These are phyloP conservation scores for Trypanosoma conorhini DNA, from an alignment of 208 protist species.

Conservation along the genomic window DNA sequence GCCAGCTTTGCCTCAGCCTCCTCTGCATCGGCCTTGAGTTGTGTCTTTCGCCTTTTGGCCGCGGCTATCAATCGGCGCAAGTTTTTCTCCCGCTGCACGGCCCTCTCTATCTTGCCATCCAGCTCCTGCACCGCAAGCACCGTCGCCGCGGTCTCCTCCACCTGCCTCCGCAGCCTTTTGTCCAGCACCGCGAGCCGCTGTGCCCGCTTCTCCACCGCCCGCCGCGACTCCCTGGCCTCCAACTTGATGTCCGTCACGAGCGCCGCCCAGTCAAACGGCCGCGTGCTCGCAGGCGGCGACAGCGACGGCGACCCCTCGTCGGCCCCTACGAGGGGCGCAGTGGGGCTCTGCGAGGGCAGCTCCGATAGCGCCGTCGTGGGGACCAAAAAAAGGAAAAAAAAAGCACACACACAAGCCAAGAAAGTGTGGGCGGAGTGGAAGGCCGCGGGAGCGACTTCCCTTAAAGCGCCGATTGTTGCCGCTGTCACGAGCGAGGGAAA, in stretches of 20 bases:
- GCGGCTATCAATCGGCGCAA: constrained; percentile 2
- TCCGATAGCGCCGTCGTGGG: constrained; percentile 1
- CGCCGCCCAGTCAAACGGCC: neutral
- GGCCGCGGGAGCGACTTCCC: neutral
- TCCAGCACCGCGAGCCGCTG: neutral
- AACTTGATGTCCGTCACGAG: constrained; percentile 6
- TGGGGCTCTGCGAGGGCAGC: neutral
- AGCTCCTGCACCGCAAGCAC: constrained; percentile 3
- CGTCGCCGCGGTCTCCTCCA: constrained; percentile 3
- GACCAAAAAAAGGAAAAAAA: constrained; percentile 14
- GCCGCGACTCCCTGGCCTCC: constrained; percentile 11
- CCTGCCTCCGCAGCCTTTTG: neutral
- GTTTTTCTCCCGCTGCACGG: neutral
- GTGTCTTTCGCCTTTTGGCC: constrained; percentile 16
- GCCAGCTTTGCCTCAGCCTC: constrained; percentile 5
- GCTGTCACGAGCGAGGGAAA: neutral
- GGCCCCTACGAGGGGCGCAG: neutral
- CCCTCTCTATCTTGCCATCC: constrained; percentile 16
- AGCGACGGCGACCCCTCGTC: constrained; percentile 1
- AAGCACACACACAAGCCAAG: neutral
- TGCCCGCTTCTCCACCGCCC: constrained; percentile 11
- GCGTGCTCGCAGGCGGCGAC: neutral
- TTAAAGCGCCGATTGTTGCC: neutral
- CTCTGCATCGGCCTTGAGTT: constrained; percentile 4
- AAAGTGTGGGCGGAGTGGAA: neutral